These are phyloP conservation scores for Cyclotella choctawhatcheeana DNA, from an alignment of 108 stramenopile species.

Conservation along the genomic window DNA sequence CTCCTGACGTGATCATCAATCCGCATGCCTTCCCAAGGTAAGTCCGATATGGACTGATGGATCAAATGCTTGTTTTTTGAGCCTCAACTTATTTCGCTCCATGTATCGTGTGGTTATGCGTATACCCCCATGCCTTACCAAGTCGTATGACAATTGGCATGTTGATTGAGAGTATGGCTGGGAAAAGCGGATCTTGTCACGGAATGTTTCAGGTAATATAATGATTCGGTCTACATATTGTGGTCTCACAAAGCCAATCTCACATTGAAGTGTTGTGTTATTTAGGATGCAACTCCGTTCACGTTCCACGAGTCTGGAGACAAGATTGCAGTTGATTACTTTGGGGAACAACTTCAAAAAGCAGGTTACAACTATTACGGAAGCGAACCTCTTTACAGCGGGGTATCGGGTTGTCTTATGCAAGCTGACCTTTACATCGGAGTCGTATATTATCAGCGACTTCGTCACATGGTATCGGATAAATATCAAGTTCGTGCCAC, in stretches of 20 bases:
- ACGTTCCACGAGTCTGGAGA: conserved; percentile 94
- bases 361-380: conserved; percentile 99
- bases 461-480: conserved; percentile 99
- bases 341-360: conserved; percentile 96
- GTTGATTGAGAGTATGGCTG: conserved; percentile 99
- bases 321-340: conserved; percentile 96
- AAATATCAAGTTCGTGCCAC: conserved; percentile 98
- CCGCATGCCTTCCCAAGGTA: conserved; percentile 98
- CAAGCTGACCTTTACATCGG: conserved; percentile 99
- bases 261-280: conserved; percentile 9
- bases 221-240: too few relatives aligned
- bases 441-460: conserved; percentile 97
- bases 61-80: too few relatives aligned
- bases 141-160: conserved; percentile 99
- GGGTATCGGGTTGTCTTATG: conserved; percentile 96
- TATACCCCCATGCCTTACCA: conserved; percentile 98
- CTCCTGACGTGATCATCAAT: conserved; percentile 99
- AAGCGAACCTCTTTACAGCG: conserved; percentile 97
- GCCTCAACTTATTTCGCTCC: too few relatives aligned
- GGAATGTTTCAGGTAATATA: conserved; percentile 86
- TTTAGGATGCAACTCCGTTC: conserved; percentile 98
- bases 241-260: not conserved
- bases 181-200: conserved; percentile 96
- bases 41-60: too few relatives aligned
- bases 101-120: too few relatives aligned